Base-by-base conservation (phyloP, 2,329 filamentous ascomycete genomes). In the Atkinsonella hypoxylon region DNA sequence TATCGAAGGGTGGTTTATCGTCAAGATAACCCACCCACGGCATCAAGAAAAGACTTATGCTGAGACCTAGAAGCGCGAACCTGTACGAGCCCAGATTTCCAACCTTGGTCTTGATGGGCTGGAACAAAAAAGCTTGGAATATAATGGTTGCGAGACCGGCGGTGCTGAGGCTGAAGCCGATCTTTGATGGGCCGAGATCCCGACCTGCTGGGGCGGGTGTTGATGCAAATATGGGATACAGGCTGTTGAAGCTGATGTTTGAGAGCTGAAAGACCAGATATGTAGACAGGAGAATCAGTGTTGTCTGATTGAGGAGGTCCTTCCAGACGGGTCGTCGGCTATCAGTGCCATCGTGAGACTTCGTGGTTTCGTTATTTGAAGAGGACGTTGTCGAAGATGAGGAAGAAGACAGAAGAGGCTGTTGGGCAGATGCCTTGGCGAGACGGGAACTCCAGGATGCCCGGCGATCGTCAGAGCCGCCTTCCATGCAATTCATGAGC, bases 261-360 rank as follows among this genome's bases (percentile, higher is more conserved):
- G 87, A 83, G 5, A 98, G 76, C 61, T 96, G 90, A 63, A 97
- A 98, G 47, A 97, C 84, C 42, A 96, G 79, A 62, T 95, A 97
- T 0, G 90, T 94, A 48, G 80, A 65, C 6, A 98, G 77, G 0
- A 98, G 77, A 2, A 94, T 72, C 12, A 96, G 65, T 0, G 89
- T 95, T 53, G 93, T 89, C 51, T 82, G 77, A 60, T 87, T 95
- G 47, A 91, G 75, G 1, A 95, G 61, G 42, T 77, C 71, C n/a
- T 65, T 70, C 68, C 74, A 74, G 1, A 66, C 51, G 70, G 71
- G 50, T 68, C 69, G 12, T 63, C 62, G 40, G 48, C n/a, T 53
- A 1, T 59, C 54, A 1, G 57, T 57, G 10, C 60, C 59, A 4
- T 60, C 57, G 2, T 60, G 59, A 2, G 56, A 56, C 40, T 49